phyloP scores from a whole-genome alignment of 345 rosid genomes.

The Isatis tinctoria region DNA sequence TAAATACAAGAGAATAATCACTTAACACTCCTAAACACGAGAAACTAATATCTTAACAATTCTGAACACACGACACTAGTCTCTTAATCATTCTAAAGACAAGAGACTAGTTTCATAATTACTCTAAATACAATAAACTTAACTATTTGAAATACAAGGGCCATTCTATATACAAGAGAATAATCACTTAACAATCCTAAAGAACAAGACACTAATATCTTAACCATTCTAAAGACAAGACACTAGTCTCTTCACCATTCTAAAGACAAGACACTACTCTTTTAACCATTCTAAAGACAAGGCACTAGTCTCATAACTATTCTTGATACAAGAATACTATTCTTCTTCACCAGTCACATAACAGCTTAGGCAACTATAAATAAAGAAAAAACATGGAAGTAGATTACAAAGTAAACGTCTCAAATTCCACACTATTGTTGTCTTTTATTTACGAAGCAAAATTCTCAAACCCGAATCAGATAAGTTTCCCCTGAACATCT shows the following conservation, averaged over 20 bases:
- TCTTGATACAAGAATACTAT: neutral
- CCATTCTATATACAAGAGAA: neutral
- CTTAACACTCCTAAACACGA: neutral
- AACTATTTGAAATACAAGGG: neutral
- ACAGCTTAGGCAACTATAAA: neutral
- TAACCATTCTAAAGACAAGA: neutral
- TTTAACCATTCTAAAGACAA: neutral
- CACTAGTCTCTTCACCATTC: neutral
- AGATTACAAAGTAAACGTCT: neutral
- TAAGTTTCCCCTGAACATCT: neutral
- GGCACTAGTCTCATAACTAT: neutral
- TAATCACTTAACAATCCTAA: neutral
- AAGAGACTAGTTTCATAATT: neutral
- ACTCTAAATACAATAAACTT: neutral
- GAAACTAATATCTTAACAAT: neutral
- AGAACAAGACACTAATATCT: neutral
- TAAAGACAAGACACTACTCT: neutral
- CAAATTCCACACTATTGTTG: neutral
- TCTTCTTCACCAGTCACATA: neutral
- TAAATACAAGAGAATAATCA: neutral
- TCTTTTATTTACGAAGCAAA: neutral
- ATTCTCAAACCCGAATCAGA: neutral
- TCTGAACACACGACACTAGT: neutral
- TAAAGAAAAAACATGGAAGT: neutral
- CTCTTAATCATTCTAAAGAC: neutral